Base-by-base conservation (phyloP, 164 flowering plant genomes). In the Macadamia integrifolia region DNA sequence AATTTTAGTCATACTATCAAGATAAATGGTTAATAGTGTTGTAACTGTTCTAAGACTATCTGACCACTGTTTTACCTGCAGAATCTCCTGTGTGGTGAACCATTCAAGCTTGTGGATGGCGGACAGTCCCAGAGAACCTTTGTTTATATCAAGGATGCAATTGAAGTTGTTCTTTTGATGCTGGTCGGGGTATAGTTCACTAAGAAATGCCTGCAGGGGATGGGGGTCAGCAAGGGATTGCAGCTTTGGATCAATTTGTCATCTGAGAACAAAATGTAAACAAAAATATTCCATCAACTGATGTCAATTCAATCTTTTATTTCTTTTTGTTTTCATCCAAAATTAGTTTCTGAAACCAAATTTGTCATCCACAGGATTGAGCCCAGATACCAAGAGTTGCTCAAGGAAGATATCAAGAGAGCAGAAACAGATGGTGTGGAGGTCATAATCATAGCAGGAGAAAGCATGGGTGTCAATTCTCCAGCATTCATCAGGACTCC, bases 401-500 rank as follows among this genome's bases (percentile, higher is more conserved):
- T 56, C 53, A 75, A 80, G 48, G 74, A 79, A 61, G 86, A 91
- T 71, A 85, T 93, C n/a, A 53, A 53, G 44, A 74, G 66, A 31
- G 92, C 23, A 23, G 23, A 23, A 23, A 23, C 23, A 23, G 23
- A 23, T 23, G 23, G 23, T 23, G 23, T 23, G 17, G 79, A 86
- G 50, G 98, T 89, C 31, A 68, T 81, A 62, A 78, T 93, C 1
- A 87, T 93, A 56, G 98, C 98, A 43, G 97, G 97, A 35, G 96
- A 93, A 77, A 64, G 93, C n/a, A 81, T 91, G 92, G 97, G 95
- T 12, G 81, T 83, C 5, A 70, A 61, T 6, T 93, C 98, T 29
- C 89, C 95, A 5, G 87, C 90, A 15, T 90, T 83, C 82, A 90
- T 95, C 1, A 61, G 92, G 62, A 93, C 97, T 0, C 98, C 98